Percentiles rank a stretch among this genome's conserved stretches.
Evolutionary conservation across 306 rosid genomes (phyloP).

Genomic region (Rubus parviflorus): DNA sequence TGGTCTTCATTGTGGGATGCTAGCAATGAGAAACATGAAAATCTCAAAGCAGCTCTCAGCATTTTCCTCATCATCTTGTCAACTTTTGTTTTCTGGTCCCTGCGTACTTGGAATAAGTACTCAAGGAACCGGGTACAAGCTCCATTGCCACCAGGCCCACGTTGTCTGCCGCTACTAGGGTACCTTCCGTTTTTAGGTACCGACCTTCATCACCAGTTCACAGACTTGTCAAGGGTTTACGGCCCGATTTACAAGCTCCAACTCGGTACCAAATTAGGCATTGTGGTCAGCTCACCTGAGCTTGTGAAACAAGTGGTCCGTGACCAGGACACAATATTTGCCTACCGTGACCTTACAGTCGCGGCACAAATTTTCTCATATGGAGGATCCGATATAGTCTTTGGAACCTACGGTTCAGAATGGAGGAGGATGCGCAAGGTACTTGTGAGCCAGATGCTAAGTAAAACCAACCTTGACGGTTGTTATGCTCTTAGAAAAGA

Average conservation of each 20-base stretch:
- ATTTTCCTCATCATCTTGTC: not conserved
- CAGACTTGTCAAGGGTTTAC: constrained; percentile 15
- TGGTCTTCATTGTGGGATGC: not conserved
- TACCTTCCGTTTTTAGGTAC: constrained; percentile 34
- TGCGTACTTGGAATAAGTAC: not conserved
- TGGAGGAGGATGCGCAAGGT: constrained; percentile 42
- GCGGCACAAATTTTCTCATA: not conserved
- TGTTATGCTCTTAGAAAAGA: constrained; percentile 11
- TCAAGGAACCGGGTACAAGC: not conserved
- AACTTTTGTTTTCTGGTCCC: not conserved
- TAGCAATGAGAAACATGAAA: not conserved
- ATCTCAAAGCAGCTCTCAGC: not conserved
- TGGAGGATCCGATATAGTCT: constrained; percentile 26
- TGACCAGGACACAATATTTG: constrained; percentile 36
- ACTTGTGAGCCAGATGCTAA: constrained; percentile 24
- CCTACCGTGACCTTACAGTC: constrained; percentile 23
- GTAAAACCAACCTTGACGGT: constrained; percentile 19
- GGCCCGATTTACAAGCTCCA: constrained; percentile 39
- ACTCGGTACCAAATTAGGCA: constrained; percentile 27
- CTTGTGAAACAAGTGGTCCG: constrained; percentile 30
- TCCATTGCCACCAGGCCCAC: constrained; percentile 36
- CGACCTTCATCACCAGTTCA: constrained; percentile 28
- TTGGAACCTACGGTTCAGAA: constrained; percentile 8
- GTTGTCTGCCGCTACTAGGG: constrained; percentile 36
- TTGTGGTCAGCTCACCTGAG: constrained; percentile 25